Percentiles rank a stretch among this genome's conserved stretches.
phyloP scores from a whole-genome alignment of 176 grass and related monocot genomes.

The Microstegium vimineum region DNA sequence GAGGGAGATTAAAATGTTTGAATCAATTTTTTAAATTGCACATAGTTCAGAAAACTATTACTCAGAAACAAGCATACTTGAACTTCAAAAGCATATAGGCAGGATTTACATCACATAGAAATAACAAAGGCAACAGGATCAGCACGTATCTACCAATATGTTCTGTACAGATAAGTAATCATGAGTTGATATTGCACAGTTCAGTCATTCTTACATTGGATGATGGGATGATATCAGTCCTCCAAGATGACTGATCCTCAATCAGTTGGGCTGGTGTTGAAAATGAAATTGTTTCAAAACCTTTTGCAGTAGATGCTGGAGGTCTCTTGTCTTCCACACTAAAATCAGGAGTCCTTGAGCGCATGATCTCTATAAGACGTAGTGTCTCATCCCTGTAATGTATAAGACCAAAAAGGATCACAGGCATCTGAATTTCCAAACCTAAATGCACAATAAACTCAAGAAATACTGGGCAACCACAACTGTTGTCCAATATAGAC shows the following conservation, averaged over 20 bases:
- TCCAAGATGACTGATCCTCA: conserved; percentile 17
- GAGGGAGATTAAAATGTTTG: background rate
- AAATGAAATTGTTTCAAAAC: conserved; percentile 28
- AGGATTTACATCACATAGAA: conserved; percentile 1
- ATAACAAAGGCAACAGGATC: background rate
- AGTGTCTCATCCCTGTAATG: conserved; percentile 54
- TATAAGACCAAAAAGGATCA: conserved; percentile 24
- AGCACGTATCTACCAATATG: background rate
- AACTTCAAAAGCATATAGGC: conserved; percentile 15
- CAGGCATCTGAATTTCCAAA: conserved; percentile 6
- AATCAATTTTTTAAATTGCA: background rate
- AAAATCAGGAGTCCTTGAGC: conserved; percentile 46
- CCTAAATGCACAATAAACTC: conserved; percentile 5
- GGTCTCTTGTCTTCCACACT: conserved; percentile 14
- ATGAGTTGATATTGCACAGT: background rate
- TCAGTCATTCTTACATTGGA: conserved; percentile 46
- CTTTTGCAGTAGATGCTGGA: conserved; percentile 22
- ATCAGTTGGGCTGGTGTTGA: conserved; percentile 13
- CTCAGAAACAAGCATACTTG: background rate
- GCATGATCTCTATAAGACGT: conserved; percentile 41
- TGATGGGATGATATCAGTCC: background rate
- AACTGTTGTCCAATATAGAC: background rate
- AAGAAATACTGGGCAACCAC: background rate
- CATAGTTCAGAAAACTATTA: background rate
- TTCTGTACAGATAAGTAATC: background rate